Conservation (phyloP, 768 basidiomycete genomes). For the Podaxis sp. region DNA sequence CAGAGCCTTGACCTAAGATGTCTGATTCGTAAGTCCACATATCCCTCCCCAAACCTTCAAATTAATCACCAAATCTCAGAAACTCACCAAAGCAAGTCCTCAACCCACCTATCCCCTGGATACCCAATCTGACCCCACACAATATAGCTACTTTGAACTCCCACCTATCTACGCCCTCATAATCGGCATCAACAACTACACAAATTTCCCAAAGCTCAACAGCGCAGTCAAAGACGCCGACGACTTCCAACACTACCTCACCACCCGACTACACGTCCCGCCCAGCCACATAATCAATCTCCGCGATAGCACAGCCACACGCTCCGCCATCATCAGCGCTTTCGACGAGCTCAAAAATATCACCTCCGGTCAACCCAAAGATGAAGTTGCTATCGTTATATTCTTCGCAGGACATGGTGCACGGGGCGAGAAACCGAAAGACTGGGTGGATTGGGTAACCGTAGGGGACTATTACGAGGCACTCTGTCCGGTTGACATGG, state of each 20-base stretch:
- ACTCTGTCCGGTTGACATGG: slow-evolving; percentile 35
- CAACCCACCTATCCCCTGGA: slow-evolving; percentile 12
- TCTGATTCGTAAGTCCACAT: background rate
- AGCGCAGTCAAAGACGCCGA: slow-evolving; percentile 42
- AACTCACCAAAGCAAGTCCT: background rate
- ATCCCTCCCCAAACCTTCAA: background rate
- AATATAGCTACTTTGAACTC: too few relatives aligned
- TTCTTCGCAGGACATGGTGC: slow-evolving; percentile 49
- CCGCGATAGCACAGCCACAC: slow-evolving; percentile 36
- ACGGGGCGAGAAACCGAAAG: slow-evolving; percentile 28
- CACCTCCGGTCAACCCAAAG: background rate
- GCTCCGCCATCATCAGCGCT: slow-evolving; percentile 31
- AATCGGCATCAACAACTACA: slow-evolving; percentile 44
- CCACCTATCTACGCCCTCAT: slow-evolving; percentile 35
- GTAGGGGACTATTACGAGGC: slow-evolving; percentile 31
- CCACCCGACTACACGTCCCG: slow-evolving; percentile 29
- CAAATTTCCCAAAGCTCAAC: slow-evolving; percentile 25
- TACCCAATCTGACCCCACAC: too few relatives aligned
- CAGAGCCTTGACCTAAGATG: too few relatives aligned
- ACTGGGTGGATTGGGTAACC: slow-evolving; percentile 28
- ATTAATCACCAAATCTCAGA: background rate
- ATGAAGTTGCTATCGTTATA: slow-evolving; percentile 37
- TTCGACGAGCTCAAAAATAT: slow-evolving; percentile 28
- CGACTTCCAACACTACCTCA: slow-evolving; percentile 34
- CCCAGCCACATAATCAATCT: slow-evolving; percentile 34